Evolutionary conservation across 495 filamentous ascomycete species (phyloP), one percentile per base, ranked within the genome.

Genomic region (Penicillium alfredii): DNA sequence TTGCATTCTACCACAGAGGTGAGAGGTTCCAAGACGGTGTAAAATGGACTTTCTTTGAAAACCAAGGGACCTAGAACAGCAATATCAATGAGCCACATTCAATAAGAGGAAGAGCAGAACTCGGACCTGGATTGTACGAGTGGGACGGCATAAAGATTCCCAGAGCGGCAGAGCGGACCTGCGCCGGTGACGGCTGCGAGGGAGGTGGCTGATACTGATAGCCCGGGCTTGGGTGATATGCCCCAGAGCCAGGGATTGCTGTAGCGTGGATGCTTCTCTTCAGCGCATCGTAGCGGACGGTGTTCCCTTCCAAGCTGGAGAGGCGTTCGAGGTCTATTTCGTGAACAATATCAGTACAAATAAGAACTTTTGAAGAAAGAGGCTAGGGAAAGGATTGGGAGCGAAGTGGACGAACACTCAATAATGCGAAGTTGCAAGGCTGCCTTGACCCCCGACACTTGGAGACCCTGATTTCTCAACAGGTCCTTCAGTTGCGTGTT

Each of bases 11-110:
- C 64, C 3, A 78, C 62, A n/a, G 68, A 57, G 6, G 81, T 79
- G 2, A 93, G 59, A 38, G 73, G 68, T 28, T 72, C 55, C 17
- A 78, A 30, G 19, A 87, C 64, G 0, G 69, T 74, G 49, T 82
- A 92, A 51, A 90, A 93, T 2, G 87, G 86, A 38, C 82, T 89
- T 5, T 79, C 64, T 49, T 87, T 90, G 60, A 87, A 93, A 19
- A 34, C 42, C 10, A 70, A 48, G 22, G 48, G 54, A 28, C 58
- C 68, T 71, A 42, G 13, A 41, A 23, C n/a, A n/a, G n/a, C n/a
- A n/a, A n/a, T n/a, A 25, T 17, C 8, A 20, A 32, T 66, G 6
- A 60, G 55, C 26, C 20, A 41, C 18, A 33, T 19, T 12, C 19
- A 17, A 27, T 4, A 16, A 17, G 19, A 21, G 20, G 18, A 27